Base-by-base conservation (phyloP, 2,329 filamentous ascomycete species). In the Huntiella savannae region DNA sequence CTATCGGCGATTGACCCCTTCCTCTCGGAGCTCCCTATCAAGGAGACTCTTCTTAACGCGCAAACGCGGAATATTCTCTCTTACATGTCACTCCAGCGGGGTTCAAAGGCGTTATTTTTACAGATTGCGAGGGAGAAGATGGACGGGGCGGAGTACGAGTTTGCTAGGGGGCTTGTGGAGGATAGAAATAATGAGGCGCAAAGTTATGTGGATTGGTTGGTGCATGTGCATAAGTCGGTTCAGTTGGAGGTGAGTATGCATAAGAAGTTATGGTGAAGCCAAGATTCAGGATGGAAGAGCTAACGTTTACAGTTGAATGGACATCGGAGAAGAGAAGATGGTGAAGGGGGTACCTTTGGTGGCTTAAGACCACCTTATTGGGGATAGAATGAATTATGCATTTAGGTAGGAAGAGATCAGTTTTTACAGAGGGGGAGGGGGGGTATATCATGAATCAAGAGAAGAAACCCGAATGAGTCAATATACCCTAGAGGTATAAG, bases 121-220 rank as follows among this genome's bases (percentile, higher is more conserved):
- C 91, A 96, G 62, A 69, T 98, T 41, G 91, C 91, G 5, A 68
- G 91, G 49, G 91, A 96, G 62, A 87, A 87, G 0, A 70, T 96
- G 3, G 91, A 98, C 57, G 91, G 91, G 1, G 84, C 87, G 3
- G 91, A 98, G 61, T 96, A 86, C 56, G 91, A 98, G 62, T 98
- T 96, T 66, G 91, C 91, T 5, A 70, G 87, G 45, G 68, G 92
- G 63, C 63, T 98, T 53, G 77, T 94, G 32, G 91, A 98, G 63
- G 91, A 98, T 58, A 75, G 91, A 53, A 96, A 96, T 61, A 94
- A 94, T 54, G 91, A 98, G 65, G 91, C 91, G 33, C 87, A 93
- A 64, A 93, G 83, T 59, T 98, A 96, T 62, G 91, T 96, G 33
- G 91, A 98, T 64, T 98, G 91, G 91, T 69, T 98, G 56, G 91